Evolutionary conservation across 257 asterid genomes (phyloP).

Genomic region (Solanum virginianum): DNA sequence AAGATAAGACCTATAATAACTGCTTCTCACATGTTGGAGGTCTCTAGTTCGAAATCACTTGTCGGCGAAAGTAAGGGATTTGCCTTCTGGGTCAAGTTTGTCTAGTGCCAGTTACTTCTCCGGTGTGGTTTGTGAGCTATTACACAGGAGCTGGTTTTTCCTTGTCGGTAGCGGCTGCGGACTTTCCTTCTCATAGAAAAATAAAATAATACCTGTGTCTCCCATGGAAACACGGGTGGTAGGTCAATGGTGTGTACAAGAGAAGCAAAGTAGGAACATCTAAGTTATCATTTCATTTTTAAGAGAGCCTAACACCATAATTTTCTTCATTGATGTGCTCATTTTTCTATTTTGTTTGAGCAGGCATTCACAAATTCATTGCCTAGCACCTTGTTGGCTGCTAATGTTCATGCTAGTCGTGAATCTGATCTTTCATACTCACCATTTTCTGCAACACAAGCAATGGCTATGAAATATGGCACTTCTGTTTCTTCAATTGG

Average conservation of each 20-base stretch:
- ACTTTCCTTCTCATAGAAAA: no score
- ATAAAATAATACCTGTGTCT: not conserved
- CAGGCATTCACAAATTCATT: conserved; percentile 47
- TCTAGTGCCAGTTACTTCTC: no score
- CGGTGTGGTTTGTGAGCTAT: no score
- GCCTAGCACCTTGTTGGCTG: conserved; percentile 41
- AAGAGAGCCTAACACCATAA: not conserved
- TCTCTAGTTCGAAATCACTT: no score
- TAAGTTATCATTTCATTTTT: not conserved
- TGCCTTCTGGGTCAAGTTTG: no score
- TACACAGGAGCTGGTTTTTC: no score
- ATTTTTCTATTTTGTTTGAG: conserved; percentile 8
- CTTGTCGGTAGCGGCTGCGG: no score
- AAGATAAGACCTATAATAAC: not conserved
- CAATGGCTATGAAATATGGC: conserved; percentile 48
- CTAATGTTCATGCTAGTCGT: conserved; percentile 46
- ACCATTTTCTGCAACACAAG: conserved; percentile 40
- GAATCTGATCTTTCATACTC: conserved; percentile 64
- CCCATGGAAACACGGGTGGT: not conserved
- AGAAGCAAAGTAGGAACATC: not conserved
- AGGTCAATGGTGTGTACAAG: not conserved
- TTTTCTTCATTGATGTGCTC: not conserved
- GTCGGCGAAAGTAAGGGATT: no score
- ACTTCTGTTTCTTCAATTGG: conserved; percentile 41
- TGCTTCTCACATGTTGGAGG: not conserved